Evolutionary conservation across 2,329 filamentous ascomycete genomes (phyloP), one percentile per base, ranked within the genome.

Genomic region (Fusarium sp.): DNA sequence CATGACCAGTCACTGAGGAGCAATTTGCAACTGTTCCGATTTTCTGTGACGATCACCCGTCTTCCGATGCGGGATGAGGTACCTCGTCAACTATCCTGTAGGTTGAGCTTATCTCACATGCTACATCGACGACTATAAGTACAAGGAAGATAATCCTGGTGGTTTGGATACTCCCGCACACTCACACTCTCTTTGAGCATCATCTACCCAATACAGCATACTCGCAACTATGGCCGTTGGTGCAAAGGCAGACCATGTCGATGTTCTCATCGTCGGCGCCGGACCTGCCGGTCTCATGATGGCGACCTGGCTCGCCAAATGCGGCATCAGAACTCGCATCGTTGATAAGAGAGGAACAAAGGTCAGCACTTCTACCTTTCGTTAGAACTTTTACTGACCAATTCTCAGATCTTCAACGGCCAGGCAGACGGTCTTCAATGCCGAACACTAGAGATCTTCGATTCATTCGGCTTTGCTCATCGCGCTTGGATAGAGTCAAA

Each of bases 381-480:
- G 4, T 3, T 20, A 15, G 6, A 2, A 3, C 10, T 2, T 41
- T 6, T 35, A 21, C 37, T 64, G 9, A 53, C 15, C 29, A 3
- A 4, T 14, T 3, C 3, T 4, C 8, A 56, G 37, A 11, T 56
- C 15, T 56, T 52, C 5, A 56, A 52, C 11, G 59, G 48, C 2
- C 65, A 67, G 29, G 65, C 65, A 11, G 65, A 67, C 20, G 65
- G 58, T 17, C 58, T 67, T 17, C 65, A 67, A 41, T 64, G 58
- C 15, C 58, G 63, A 11, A 67, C 58, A 3, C 80, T 92, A 3
- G 89, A 93, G 76, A 91, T 93, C n/a, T 87, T 93, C 55, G 89
- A 93, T 69, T 88, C 86, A 48, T 90, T 93, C 68, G 90, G 87
- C 1, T 86, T 93, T 58, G 88, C 82, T 4, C 85, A 92, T 65